Evolutionary conservation across 805 yeast species (phyloP).

Genomic region (Cyberlindnera petersonii): DNA sequence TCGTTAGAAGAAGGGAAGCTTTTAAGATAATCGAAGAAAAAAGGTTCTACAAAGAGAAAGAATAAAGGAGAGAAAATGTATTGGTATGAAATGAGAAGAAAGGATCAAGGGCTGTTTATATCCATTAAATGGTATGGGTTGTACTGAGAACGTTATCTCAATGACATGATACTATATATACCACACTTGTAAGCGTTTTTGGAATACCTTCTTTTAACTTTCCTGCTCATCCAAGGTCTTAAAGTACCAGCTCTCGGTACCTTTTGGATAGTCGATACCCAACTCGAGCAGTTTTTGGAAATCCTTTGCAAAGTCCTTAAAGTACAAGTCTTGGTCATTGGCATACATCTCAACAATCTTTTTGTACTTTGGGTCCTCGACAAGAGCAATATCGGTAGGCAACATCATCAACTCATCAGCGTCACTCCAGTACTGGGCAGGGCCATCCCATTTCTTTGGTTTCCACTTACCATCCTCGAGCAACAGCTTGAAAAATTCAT

Average conservation of each 20-base stretch:
- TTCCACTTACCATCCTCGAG: conserved; percentile 48
- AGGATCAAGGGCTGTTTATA: no score
- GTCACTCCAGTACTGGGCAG: conserved; percentile 56
- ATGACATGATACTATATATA: background rate
- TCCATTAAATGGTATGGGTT: no score
- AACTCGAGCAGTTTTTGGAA: conserved; percentile 71
- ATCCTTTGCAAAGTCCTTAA: conserved; percentile 59
- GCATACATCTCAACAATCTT: conserved; percentile 67
- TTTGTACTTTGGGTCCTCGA: conserved; percentile 56
- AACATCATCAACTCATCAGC: conserved; percentile 82
- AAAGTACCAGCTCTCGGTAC: conserved; percentile 43
- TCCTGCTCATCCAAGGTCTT: conserved; percentile 68
- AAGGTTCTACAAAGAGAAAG: no score
- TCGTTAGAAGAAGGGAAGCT: no score
- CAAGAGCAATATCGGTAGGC: conserved; percentile 71
- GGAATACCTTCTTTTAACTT: background rate
- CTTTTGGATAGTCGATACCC: conserved; percentile 57
- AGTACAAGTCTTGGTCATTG: conserved; percentile 56
- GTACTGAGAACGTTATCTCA: no score
- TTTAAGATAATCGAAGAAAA: no score
- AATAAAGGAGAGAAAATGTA: no score
- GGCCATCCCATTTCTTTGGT: conserved; percentile 56
- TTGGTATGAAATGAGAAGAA: no score
- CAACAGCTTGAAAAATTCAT: conserved; percentile 64
- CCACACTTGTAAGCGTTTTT: background rate